A percentile compares a stretch with the other conserved stretches of the same genome.
Evolutionary conservation across 805 yeast species (phyloP).

Genomic region (Ogataea salicorniae): DNA sequence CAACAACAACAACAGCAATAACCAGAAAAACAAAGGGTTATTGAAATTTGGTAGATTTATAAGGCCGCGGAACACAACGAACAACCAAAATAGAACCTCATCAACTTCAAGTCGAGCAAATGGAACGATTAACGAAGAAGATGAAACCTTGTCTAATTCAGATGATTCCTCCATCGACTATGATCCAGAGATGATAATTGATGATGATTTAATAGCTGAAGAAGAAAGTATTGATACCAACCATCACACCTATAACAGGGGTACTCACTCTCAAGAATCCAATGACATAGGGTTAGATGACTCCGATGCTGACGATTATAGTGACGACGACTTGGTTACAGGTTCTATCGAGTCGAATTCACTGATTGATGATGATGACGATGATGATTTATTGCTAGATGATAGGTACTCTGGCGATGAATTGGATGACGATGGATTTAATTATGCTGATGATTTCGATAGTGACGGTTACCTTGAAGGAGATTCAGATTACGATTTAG

Average conservation of each 20-base stretch:
- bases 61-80: conserved; percentile 1
- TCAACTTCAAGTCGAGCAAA: not conserved
- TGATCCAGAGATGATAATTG: not conserved
- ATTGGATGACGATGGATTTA: conserved; percentile 3
- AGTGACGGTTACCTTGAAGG: conserved; percentile 23
- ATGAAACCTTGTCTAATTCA: conserved; percentile 4
- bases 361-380: conserved; percentile 20
- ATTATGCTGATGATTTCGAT: conserved; percentile 17
- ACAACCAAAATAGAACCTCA: not conserved
- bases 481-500: not conserved
- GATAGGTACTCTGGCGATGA: conserved; percentile 7
- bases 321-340: conserved; percentile 9
- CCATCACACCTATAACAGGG: not conserved
- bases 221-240: not conserved
- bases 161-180: conserved; percentile 7
- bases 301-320: conserved; percentile 12
- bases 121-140: conserved; percentile 4
- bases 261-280: not conserved
- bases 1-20: not conserved
- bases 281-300: conserved; percentile 4
- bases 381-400: conserved; percentile 9
- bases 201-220: not conserved
- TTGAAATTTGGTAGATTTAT: conserved; percentile 10
- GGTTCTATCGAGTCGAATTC: conserved; percentile 23
- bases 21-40: conserved; percentile 6